A percentile compares a stretch with the other conserved stretches of the same genome.
Evolutionary conservation across 192 early-diverging fungal species (phyloP).

Genomic region (Coemansia sp.): DNA sequence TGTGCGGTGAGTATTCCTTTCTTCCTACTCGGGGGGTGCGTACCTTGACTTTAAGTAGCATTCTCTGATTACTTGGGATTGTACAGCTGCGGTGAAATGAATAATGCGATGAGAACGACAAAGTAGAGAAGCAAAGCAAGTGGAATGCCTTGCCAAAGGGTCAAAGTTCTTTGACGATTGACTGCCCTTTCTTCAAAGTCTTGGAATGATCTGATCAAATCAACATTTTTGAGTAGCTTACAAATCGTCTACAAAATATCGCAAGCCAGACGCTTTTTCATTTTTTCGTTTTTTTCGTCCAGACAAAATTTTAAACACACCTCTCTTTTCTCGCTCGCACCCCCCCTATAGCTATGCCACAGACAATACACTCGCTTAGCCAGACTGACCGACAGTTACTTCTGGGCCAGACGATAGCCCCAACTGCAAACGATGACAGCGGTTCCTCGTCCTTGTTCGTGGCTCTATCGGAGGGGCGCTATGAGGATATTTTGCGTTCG

Average conservation of each 20-base stretch:
- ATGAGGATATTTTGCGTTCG: constrained; percentile 57
- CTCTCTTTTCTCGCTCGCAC: no score
- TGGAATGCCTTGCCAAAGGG: no score
- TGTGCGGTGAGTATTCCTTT: no score
- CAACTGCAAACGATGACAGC: background rate
- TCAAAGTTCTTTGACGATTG: no score
- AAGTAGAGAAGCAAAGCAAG: background rate
- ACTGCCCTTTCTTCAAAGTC: background rate
- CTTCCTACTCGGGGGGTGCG: background rate
- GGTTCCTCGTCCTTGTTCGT: background rate
- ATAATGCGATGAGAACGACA: background rate
- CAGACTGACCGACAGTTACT: constrained; percentile 19
- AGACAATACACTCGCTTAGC: background rate
- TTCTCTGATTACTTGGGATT: background rate
- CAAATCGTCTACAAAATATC: background rate
- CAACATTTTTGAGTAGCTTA: background rate
- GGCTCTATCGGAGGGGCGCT: constrained; percentile 52
- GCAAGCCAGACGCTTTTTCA: background rate
- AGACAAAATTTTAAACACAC: no score
- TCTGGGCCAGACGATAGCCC: constrained; percentile 27
- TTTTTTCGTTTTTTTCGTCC: background rate
- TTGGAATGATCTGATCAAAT: background rate
- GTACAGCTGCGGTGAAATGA: background rate
- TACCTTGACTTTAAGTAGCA: constrained; percentile 37
- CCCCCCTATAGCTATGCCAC: background rate